These are phyloP conservation scores for Falciphora oryzae DNA, from an alignment of 2,329 filamentous ascomycete genomes.

Conservation along the genomic window DNA sequence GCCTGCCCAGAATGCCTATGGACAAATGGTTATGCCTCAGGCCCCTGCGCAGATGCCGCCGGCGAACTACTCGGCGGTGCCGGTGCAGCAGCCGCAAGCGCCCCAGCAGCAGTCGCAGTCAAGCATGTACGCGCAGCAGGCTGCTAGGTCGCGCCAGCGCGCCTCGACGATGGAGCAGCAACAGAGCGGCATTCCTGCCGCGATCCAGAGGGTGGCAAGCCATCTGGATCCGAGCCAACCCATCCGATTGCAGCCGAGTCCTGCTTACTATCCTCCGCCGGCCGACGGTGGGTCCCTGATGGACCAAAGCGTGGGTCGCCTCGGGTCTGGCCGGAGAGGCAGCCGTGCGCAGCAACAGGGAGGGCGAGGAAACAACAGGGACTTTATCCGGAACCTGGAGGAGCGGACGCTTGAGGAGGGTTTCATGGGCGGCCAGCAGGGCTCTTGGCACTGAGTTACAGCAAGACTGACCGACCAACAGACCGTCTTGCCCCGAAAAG, in stretches of 20 bases:
- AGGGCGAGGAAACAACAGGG: conserved; percentile 58
- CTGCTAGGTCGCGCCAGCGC: conserved; percentile 64
- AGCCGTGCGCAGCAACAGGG: conserved; percentile 59
- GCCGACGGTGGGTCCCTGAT: conserved; percentile 70
- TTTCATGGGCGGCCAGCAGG: conserved; percentile 61
- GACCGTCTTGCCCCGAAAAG: not conserved
- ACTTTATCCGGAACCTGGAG: conserved; percentile 93
- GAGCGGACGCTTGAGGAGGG: conserved; percentile 92
- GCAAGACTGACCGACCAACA: not conserved
- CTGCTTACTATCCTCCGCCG: conserved; percentile 93
- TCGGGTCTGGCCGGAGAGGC: conserved; percentile 59
- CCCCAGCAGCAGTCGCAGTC: conserved; percentile 1
- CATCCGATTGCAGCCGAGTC: conserved; percentile 89
- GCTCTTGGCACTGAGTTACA: conserved; percentile 58
- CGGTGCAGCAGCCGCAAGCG: conserved; percentile 15
- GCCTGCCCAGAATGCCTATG: conserved; percentile 64
- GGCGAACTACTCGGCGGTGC: conserved; percentile 52
- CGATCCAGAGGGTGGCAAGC: conserved; percentile 90
- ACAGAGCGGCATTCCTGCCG: conserved; percentile 83
- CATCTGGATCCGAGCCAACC: conserved; percentile 93
- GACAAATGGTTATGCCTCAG: conserved; percentile 66
- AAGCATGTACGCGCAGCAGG: conserved; percentile 64
- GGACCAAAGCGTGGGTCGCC: conserved; percentile 46
- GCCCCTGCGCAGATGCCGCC: conserved; percentile 60
- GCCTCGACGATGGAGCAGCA: conserved; percentile 96